phyloP scores from a whole-genome alignment of 2,329 filamentous ascomycete genomes.

The Verticillium zaregamsianum region DNA sequence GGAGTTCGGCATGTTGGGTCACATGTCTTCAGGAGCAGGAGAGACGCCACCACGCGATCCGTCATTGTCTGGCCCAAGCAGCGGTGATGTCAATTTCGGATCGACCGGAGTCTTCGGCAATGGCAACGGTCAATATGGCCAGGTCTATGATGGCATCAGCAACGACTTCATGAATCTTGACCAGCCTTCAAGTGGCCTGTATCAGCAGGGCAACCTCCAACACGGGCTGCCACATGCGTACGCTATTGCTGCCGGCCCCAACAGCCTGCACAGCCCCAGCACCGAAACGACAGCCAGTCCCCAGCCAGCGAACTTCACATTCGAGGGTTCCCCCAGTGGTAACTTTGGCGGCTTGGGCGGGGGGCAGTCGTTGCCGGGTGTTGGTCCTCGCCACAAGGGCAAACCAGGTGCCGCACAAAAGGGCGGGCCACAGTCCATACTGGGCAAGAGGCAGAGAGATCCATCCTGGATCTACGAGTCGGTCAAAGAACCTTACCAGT shows the following conservation, averaged over 20 bases:
- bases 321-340: slow-evolving; percentile 49
- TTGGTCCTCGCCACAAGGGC: slow-evolving; percentile 34
- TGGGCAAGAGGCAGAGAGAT: slow-evolving; percentile 62
- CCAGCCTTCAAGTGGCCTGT: slow-evolving; percentile 40
- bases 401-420: slow-evolving; percentile 38
- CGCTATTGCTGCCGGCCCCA: slow-evolving; percentile 59
- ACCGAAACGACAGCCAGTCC: slow-evolving; percentile 61
- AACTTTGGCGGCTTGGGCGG: slow-evolving; percentile 12
- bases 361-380: slow-evolving; percentile 17
- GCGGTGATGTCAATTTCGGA: slow-evolving; percentile 34
- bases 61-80: slow-evolving; percentile 35
- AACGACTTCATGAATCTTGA: slow-evolving; percentile 52
- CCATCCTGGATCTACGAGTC: slow-evolving; percentile 83
- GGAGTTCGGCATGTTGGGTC: slow-evolving; percentile 93
- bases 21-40: slow-evolving; percentile 88
- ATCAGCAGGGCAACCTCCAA: slow-evolving; percentile 54
- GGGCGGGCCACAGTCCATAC: slow-evolving; percentile 41
- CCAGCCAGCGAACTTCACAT: slow-evolving; percentile 45
- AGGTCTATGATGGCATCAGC: slow-evolving; percentile 47
- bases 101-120: slow-evolving; percentile 47
- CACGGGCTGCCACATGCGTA: slow-evolving; percentile 62
- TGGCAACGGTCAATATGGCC: slow-evolving; percentile 44
- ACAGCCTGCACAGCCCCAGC: slow-evolving; percentile 58
- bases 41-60: slow-evolving; percentile 70
- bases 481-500: slow-evolving; percentile 87